Percentiles rank a stretch among this genome's conserved stretches.
Conservation (phyloP, 2,329 filamentous ascomycete species). For the Claviceps purpurea region DNA sequence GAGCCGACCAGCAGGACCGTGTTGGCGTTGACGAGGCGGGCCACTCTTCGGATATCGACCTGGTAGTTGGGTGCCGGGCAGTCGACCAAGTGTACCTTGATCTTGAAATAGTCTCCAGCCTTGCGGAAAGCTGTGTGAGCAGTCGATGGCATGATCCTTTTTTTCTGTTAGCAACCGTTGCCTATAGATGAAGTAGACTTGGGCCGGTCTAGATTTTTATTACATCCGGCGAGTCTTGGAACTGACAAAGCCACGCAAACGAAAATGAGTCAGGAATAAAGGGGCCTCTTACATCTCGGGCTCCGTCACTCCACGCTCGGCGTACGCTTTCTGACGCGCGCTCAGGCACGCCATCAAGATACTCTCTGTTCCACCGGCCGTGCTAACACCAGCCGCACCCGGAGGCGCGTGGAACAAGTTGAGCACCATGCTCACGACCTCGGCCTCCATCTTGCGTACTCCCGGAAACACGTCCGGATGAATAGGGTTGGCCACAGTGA, state of each 20-base stretch:
- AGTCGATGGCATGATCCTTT: constrained; percentile 82
- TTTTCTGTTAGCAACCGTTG: background rate
- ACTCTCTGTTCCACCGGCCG: constrained; percentile 86
- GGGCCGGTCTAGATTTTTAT: too few species aligned
- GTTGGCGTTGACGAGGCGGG: constrained; percentile 83
- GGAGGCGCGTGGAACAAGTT: constrained; percentile 78
- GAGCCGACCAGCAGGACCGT: constrained; percentile 88
- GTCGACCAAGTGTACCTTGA: constrained; percentile 79
- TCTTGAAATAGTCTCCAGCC: constrained; percentile 89
- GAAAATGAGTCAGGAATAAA: background rate
- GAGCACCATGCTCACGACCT: constrained; percentile 91
- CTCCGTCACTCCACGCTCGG: constrained; percentile 75
- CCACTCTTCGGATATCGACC: constrained; percentile 65
- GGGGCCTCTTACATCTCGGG: constrained; percentile 69
- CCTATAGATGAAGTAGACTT: too few species aligned
- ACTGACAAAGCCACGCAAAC: too few species aligned
- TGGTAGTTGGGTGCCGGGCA: constrained; percentile 79
- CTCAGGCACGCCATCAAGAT: constrained; percentile 92
- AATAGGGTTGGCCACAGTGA: constrained; percentile 91
- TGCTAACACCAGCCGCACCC: constrained; percentile 78
- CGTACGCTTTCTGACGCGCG: constrained; percentile 77
- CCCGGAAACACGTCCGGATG: constrained; percentile 97
- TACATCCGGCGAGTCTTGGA: too few species aligned
- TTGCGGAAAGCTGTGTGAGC: constrained; percentile 96
- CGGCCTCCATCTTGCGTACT: constrained; percentile 97